Evolutionary conservation across 371 early-diverging fungal species (phyloP), one percentile per base, ranked within the genome.

Genomic region (Mycotypha africana): DNA sequence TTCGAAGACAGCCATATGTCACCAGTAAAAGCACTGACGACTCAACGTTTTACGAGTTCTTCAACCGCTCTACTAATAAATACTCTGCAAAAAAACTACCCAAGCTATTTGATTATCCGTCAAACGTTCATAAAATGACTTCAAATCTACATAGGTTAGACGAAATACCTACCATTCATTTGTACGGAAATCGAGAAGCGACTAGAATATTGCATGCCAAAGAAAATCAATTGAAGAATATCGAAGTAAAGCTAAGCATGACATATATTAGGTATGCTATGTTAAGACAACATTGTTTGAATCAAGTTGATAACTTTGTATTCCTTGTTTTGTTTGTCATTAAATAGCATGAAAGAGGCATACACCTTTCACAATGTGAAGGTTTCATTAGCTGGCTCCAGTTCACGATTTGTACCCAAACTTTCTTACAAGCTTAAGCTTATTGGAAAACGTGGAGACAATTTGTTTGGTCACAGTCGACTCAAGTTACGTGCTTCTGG

Each of bases 401-500:
- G 55, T 10, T 58, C 61, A 9, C 55, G 53, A 19, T 41, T 15
- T 14, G 38, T 55, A 12, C 41, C 49, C 4, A 60, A 61, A 24
- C 34, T 58, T 16, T 50, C 58, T 12, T 65, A 60, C 23, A 40
- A 31, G 4, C 5, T 65, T 2, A 58, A 53, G 10, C 12, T 57
- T 3, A 39, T 47, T 3, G 49, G 49, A n/a, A 45, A 43, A 32
- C 22, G 19, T n/a, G 39, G 47, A 1, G 33, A 9, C 21, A 41
- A 14, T 28, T 45, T 72, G 7, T 70, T 60, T 34, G 70, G 63
- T n/a, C 66, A 60, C 11, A 66, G 65, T 38, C 69, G 65, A 21
- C n/a, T 77, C 44, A 77, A 74, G 54, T 30, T 77, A 16, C 67
- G 74, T n/a, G 59, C 78, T 26, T 42, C 58, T 42, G 56, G 59